Evolutionary conservation across 2,329 filamentous ascomycete species (phyloP).

Genomic region (Fonsecaea erecta): DNA sequence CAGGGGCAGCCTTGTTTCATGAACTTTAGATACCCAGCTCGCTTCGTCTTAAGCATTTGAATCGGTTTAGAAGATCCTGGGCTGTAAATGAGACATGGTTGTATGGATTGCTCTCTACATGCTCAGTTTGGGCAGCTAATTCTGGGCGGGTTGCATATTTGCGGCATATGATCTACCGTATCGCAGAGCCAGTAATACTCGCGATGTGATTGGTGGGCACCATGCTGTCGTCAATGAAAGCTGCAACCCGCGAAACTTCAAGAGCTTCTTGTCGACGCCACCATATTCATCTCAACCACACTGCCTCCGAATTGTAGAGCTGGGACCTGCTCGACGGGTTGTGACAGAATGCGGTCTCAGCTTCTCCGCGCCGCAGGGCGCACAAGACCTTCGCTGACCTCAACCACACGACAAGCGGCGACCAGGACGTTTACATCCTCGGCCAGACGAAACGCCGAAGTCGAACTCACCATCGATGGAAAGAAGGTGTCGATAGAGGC

Average conservation of each 20-base stretch:
- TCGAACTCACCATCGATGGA: conserved; percentile 97
- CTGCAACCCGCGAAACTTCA: conserved; percentile 21
- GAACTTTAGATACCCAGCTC: not conserved
- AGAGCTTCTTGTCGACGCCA: conserved; percentile 31
- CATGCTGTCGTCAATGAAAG: conserved; percentile 18
- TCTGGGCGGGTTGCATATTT: not conserved
- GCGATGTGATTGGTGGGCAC: conserved; percentile 14
- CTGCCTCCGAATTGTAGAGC: conserved; percentile 25
- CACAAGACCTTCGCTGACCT: conserved; percentile 53
- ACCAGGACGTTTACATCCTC: conserved; percentile 83
- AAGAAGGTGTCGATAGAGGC: conserved; percentile 99
- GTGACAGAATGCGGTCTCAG: conserved; percentile 65
- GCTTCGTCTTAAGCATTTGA: not conserved
- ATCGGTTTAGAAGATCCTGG: not conserved
- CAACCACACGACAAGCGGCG: conserved; percentile 53
- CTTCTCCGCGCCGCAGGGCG: conserved; percentile 65
- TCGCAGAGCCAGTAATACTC: not conserved
- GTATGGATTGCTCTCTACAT: not conserved
- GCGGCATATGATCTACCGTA: conserved; percentile 1
- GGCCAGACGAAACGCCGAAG: conserved; percentile 78
- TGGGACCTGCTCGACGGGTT: conserved; percentile 34
- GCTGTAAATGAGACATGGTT: not conserved
- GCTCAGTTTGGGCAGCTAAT: too few species aligned
- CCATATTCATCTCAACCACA: conserved; percentile 24
- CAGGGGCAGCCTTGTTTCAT: not conserved